These are phyloP conservation scores for Graphilbum ipis-grandicollis DNA, from an alignment of 2,329 filamentous ascomycete species.

Conservation along the genomic window DNA sequence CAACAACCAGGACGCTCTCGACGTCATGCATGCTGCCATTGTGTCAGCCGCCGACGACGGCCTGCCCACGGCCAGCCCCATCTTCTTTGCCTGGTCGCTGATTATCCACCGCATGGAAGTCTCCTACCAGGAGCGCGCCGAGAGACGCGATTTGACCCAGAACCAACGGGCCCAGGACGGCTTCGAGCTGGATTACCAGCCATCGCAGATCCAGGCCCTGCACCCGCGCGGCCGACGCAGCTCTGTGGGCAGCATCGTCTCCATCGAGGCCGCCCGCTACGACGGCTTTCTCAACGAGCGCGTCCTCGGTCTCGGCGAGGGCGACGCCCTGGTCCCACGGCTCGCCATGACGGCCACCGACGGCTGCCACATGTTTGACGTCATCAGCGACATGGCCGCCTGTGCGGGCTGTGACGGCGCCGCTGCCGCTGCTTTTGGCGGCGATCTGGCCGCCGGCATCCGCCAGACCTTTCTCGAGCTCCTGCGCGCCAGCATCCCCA, in stretches of 20 bases:
- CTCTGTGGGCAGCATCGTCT: conserved; percentile 44
- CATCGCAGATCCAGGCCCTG: conserved; percentile 6
- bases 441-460: conserved; percentile 42
- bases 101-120: conserved; percentile 54
- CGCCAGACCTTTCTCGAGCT: conserved; percentile 52
- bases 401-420: conserved; percentile 27
- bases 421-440: conserved; percentile 29
- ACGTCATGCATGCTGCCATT: conserved; percentile 56
- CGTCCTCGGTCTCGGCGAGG: conserved; percentile 24
- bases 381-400: conserved; percentile 32
- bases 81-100: conserved; percentile 67
- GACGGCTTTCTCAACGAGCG: conserved; percentile 37
- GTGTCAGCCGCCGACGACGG: conserved; percentile 37
- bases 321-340: conserved; percentile 30
- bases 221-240: conserved; percentile 29
- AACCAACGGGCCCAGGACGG: conserved; percentile 41
- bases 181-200: conserved; percentile 29
- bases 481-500: conserved; percentile 46
- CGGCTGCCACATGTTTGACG: conserved; percentile 33
- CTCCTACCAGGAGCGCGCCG: conserved; percentile 42
- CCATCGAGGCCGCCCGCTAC: conserved; percentile 41
- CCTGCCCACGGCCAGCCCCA: conserved; percentile 49
- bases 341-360: conserved; percentile 32
- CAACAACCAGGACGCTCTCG: conserved; percentile 50
- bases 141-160: conserved; percentile 38